phyloP scores from a whole-genome alignment of 108 stramenopile species.

The Chaetoceros muelleri region DNA sequence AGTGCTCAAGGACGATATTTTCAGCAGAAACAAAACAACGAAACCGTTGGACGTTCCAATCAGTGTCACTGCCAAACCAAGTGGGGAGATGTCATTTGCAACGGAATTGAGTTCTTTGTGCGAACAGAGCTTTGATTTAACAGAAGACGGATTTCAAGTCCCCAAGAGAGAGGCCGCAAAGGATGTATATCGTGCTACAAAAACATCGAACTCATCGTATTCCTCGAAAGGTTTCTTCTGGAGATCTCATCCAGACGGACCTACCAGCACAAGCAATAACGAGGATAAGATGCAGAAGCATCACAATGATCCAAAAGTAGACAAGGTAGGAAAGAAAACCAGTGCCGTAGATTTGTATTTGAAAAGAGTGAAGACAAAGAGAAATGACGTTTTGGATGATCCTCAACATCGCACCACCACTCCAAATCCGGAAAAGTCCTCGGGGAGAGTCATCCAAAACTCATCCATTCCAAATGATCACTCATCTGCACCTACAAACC shows the following conservation, averaged over 20 bases:
- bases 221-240: background rate
- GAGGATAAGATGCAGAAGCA: background rate
- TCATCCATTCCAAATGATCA: background rate
- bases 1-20: no score
- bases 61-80: background rate
- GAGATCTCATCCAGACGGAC: background rate
- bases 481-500: background rate
- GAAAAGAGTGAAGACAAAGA: background rate
- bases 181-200: background rate
- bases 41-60: background rate
- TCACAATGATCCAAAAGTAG: background rate
- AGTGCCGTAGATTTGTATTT: no score
- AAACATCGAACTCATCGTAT: background rate
- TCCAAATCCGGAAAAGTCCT: background rate
- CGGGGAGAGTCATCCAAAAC: background rate
- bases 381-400: background rate
- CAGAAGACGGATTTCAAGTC: background rate
- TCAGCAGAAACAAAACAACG: background rate
- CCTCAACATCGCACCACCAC: background rate
- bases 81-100: background rate
- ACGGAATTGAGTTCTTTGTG: background rate
- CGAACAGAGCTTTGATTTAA: background rate
- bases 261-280: background rate
- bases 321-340: background rate
- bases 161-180: background rate